A percentile compares a stretch with the other conserved stretches of the same genome.
These are phyloP conservation scores for Aspergillus ruber DNA, from an alignment of 2,329 filamentous ascomycete genomes.

Conservation along the genomic window DNA sequence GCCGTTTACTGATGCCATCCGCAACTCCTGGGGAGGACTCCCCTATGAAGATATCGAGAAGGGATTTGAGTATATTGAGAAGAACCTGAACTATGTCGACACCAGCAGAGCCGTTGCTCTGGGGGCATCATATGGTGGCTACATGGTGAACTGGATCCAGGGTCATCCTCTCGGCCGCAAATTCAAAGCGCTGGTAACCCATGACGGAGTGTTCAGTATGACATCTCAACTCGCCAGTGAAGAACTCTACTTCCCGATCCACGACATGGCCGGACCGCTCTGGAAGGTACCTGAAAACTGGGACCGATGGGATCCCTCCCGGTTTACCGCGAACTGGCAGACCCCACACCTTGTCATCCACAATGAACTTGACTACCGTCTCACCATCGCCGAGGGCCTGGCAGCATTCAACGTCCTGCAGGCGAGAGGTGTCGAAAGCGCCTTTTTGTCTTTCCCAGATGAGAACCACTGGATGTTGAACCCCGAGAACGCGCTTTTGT, in stretches of 20 bases:
- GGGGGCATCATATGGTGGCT: slow-evolving; percentile 53
- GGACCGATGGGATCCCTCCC: slow-evolving; percentile 53
- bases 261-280: slow-evolving; percentile 46
- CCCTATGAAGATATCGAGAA: slow-evolving; percentile 53
- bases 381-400: slow-evolving; percentile 78
- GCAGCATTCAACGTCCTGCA: slow-evolving; percentile 83
- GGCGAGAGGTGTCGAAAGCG: slow-evolving; percentile 65
- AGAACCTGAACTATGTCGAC: slow-evolving; percentile 48
- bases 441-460: slow-evolving; percentile 74
- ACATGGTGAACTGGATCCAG: slow-evolving; percentile 56
- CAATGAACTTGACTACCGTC: slow-evolving; percentile 79
- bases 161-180: slow-evolving; percentile 49
- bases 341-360: slow-evolving; percentile 89
- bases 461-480: slow-evolving; percentile 82
- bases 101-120: slow-evolving; percentile 47
- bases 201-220: slow-evolving; percentile 46
- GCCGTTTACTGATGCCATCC: slow-evolving; percentile 47
- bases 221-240: slow-evolving; percentile 42
- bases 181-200: slow-evolving; percentile 53
- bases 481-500: slow-evolving; percentile 81
- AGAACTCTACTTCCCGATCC: slow-evolving; percentile 51
- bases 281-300: slow-evolving; percentile 48
- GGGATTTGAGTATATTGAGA: slow-evolving; percentile 47
- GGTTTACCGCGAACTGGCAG: slow-evolving; percentile 61
- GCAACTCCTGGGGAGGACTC: slow-evolving; percentile 47